Evolutionary conservation across 208 protist genomes (phyloP).

Genomic region (Acanthamoeba triangularis): DNA sequence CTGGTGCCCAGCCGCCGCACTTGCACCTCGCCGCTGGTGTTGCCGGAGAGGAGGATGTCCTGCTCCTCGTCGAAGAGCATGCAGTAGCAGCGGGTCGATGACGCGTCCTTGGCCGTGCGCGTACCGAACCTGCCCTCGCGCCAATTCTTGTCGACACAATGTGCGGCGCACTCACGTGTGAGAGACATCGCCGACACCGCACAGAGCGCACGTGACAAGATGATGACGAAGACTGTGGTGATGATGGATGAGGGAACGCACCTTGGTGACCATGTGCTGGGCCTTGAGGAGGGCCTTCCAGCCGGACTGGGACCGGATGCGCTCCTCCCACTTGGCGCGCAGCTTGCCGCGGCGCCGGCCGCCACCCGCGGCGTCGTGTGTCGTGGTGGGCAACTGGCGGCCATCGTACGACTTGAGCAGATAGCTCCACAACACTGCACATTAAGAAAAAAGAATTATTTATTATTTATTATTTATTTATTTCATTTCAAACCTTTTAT

Average conservation of each 20-base stretch:
- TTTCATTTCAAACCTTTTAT: neutral
- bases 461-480: neutral
- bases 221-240: neutral
- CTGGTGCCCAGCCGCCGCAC: neutral
- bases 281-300: conserved; percentile 55
- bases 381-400: neutral
- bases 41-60: conserved; percentile 11
- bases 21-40: conserved; percentile 46
- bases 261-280: neutral
- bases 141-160: conserved; percentile 11
- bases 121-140: neutral
- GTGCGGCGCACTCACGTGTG: neutral
- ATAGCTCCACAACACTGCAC: conserved; percentile 39
- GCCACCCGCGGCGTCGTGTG: neutral
- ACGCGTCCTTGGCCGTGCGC: neutral
- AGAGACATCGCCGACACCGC: neutral
- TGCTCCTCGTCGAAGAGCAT: conserved; percentile 23
- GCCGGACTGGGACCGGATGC: neutral
- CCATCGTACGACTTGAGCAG: conserved; percentile 9
- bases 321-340: conserved; percentile 24
- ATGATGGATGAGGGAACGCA: neutral
- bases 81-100: neutral
- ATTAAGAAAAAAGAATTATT: neutral
- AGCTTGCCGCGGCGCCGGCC: neutral
- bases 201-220: neutral